Base-by-base conservation (phyloP, 768 basidiomycete genomes). In the Tricholomella constricta region DNA sequence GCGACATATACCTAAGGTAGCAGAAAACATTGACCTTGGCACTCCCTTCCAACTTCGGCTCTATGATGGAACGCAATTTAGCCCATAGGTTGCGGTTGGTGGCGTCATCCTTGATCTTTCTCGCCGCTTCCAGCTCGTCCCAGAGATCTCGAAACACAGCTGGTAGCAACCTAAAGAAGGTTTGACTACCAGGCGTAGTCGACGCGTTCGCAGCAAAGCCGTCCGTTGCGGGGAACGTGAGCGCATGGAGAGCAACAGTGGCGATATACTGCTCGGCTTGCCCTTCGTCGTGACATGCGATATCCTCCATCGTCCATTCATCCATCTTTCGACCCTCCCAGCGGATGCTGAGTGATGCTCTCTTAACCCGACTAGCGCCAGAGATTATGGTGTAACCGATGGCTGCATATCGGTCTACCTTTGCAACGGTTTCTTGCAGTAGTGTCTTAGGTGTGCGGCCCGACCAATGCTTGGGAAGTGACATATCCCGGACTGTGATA, bases 221-320 rank as follows among this genome's bases (percentile, higher is more conserved):
- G 46, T 81, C 80, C 0, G 78, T 78, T 2, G 68, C 51, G 14
- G 85, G 82, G 61, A 85, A 91, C 10, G 82, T 84, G 27, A 98
- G 71, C 3, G 83, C 79, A 67, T 96, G 91, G 29, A 98, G 74
- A 3, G 93, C 94, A 43, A 95, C 70, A 15, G 89, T 89, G 4
- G 96, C 82, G 45, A 96, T 80, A 64, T 93, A 99, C 61, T 98
- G 86, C 68, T 91, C 91, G 20, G 96, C 94, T 66, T 98, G 94
- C 0, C 64, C 62, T 50, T 83, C 78, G 56, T 90, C 83, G 38
- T 81, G 74, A 62, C 96, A 98, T 12, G 91, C 94, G 38, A 91
- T 74, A 54, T 91, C 83, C 3, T 85, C 81, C 96, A 98, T 99
- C 14, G 66, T 66, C 88, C 89, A 97, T 45, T 85, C 78, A 48